Evolutionary conservation across 129 eudicot species (phyloP), one percentile per base, ranked within the genome.

Genomic region (Centaurea solstitialis): DNA sequence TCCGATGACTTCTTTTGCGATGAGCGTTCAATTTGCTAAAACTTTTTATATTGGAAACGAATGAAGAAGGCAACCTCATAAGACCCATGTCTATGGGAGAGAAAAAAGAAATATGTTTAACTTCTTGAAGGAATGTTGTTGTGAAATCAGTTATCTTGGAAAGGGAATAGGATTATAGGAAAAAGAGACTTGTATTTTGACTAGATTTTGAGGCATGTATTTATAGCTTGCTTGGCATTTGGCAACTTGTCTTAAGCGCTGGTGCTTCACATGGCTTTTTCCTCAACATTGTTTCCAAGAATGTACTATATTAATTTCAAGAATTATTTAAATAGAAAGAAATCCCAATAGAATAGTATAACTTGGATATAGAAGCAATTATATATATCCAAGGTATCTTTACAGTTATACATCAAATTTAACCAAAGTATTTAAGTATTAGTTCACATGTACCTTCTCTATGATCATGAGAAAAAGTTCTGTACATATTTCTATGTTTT

Each of bases 271-370:
- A 57, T 57, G 65, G 65, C 39, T 23, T 68, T 0, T 37, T 37
- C 66, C 30, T 78, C 47, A 26, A 68, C 75, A 69, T 78, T 21
- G 47, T 74, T 78, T 79, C 82, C 70, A 18, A 69, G 82, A 79
- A 79, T 70, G 39, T 79, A 70, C 69, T 12, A 39, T 38, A 40
- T 70, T 70, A 12, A 71, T 22, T 61, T 79, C 13, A 50, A 70
- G 17, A 4, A 12, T 9, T 26, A 50, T 30, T 68, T 9, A 68
- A 41, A 67, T 1, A 41, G 10, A 69, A 8, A 50, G 11, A 30
- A 18, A 35, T 20, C n/a, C n/a, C n/a, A n/a, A n/a, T n/a, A n/a
- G n/a, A n/a, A n/a, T n/a, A n/a, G n/a, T n/a, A n/a, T n/a, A n/a
- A n/a, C n/a, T n/a, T n/a, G n/a, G n/a, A n/a, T n/a, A n/a, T n/a